Base-by-base conservation (phyloP, 2,329 filamentous ascomycete species). In the Venturia aucupariae region DNA sequence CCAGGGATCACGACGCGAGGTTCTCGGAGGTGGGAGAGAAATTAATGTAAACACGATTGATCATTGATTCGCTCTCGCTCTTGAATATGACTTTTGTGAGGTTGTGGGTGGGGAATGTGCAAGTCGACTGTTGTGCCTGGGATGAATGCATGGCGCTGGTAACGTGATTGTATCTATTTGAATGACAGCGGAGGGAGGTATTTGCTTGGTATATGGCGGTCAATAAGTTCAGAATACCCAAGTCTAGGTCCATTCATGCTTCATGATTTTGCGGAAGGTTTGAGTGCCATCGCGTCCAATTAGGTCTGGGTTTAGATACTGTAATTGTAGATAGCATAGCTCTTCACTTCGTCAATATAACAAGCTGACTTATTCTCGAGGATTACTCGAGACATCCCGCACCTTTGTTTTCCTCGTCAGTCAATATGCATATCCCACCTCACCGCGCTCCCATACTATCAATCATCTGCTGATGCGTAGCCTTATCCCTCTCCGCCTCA, bases 381-480 rank as follows among this genome's bases (percentile, higher is more conserved):
- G 10, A 11, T 27, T 15, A 51, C 7, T 51, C 46, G 4, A 51
- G 24, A 27, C 22, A 15, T 51, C 10, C 22, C 10, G 8, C 13
- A 22, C 30, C 51, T n/a, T n/a, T 35, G 3, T 57, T 57, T 57
- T 24, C 17, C 27, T 55, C 7, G 8, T 10, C 8, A 6, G 2
- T 22, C n/a, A 24, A 32, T 7, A 30, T 19, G 5, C 27, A 4
- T 54, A 30, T 6, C 1, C 11, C 51, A n/a, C 30, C 27, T 57
- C 51, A 57, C 51, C 51, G 51, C 27, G 51, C 32, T 4, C 70
- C 70, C 75, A 82, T 81, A 71, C 79, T 79, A 68, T 72, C 85
- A 71, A 97, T 96, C 78, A 97, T 87, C 78, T 97, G 93, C 71
- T 87, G 82, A 76, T 97, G 94, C 65, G 90, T 87, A 70, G 91